Conservation (phyloP, 2,329 filamentous ascomycete genomes). For the Pseudocercospora musae region DNA sequence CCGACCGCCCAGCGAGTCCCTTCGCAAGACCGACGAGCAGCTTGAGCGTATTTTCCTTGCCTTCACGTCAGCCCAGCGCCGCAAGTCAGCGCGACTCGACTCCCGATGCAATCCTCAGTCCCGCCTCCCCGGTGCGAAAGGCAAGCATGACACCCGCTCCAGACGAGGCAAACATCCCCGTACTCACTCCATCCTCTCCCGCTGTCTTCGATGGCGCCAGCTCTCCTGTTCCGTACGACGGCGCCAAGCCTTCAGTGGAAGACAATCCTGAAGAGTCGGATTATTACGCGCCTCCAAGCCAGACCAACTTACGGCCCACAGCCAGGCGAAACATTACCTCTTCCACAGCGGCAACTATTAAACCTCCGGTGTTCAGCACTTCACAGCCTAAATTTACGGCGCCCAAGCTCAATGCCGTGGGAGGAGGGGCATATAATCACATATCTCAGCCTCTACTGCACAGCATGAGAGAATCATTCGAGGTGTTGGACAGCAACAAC, state of each 20-base stretch:
- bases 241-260: slow-evolving; percentile 21
- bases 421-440: slow-evolving; percentile 54
- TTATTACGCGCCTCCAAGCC: slow-evolving; percentile 28
- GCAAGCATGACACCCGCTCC: slow-evolving; percentile 6
- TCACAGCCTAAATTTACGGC: slow-evolving; percentile 9
- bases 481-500: slow-evolving; percentile 85
- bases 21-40: slow-evolving; percentile 36
- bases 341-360: slow-evolving; percentile 32
- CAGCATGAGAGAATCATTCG: slow-evolving; percentile 86
- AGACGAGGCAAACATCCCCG: slow-evolving; percentile 9
- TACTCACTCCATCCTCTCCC: slow-evolving; percentile 3
- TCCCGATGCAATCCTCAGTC: neutral
- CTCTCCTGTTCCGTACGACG: slow-evolving; percentile 10
- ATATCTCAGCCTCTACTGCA: slow-evolving; percentile 79
- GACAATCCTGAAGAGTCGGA: slow-evolving; percentile 21
- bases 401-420: slow-evolving; percentile 20
- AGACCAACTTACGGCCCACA: slow-evolving; percentile 28
- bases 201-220: neutral
- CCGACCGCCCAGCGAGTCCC: slow-evolving; percentile 34
- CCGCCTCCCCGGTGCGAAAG: slow-evolving; percentile 10
- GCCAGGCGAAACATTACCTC: slow-evolving; percentile 35
- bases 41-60: slow-evolving; percentile 27
- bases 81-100: slow-evolving; percentile 15
- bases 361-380: slow-evolving; percentile 21
- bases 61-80: slow-evolving; percentile 22